Evolutionary conservation across 2,329 filamentous ascomycete genomes (phyloP).

Genomic region (Podosphaera xanthii): DNA sequence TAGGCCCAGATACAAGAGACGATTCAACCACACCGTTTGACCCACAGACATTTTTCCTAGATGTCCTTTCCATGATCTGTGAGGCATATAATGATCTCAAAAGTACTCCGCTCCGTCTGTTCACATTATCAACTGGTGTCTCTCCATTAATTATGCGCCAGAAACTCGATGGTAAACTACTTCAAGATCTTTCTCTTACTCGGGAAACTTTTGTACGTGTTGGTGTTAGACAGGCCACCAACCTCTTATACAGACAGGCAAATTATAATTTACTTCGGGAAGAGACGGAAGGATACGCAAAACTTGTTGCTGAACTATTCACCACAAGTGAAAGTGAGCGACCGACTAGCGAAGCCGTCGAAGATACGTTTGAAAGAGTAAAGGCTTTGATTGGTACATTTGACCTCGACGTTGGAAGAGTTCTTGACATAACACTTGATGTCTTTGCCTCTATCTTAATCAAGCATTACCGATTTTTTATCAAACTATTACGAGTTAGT

Average conservation of each 20-base stretch:
- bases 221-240: constrained; percentile 75
- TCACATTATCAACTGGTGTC: constrained; percentile 52
- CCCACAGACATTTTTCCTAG: constrained; percentile 51
- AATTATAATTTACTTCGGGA: constrained; percentile 93
- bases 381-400: constrained; percentile 93
- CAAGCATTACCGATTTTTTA: constrained; percentile 81
- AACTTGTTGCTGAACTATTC: constrained; percentile 87
- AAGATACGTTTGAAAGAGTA: constrained; percentile 72
- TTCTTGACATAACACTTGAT: constrained; percentile 82
- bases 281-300: constrained; percentile 91
- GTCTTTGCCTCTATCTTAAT: constrained; percentile 86
- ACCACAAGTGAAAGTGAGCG: constrained; percentile 59
- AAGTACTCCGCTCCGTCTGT: constrained; percentile 32
- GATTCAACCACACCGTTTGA: constrained; percentile 29
- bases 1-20: constrained; percentile 31
- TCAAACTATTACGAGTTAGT: constrained; percentile 74
- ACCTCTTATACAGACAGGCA: constrained; percentile 79
- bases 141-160: constrained; percentile 51
- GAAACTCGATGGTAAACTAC: constrained; percentile 55
- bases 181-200: constrained; percentile 59
- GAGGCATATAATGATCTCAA: constrained; percentile 38
- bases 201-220: constrained; percentile 66
- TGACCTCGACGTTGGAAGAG: constrained; percentile 84
- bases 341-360: constrained; percentile 53
- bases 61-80: constrained; percentile 57